Evolutionary conservation across 2,329 filamentous ascomycete species (phyloP).

Genomic region (Botrytis deweyae): DNA sequence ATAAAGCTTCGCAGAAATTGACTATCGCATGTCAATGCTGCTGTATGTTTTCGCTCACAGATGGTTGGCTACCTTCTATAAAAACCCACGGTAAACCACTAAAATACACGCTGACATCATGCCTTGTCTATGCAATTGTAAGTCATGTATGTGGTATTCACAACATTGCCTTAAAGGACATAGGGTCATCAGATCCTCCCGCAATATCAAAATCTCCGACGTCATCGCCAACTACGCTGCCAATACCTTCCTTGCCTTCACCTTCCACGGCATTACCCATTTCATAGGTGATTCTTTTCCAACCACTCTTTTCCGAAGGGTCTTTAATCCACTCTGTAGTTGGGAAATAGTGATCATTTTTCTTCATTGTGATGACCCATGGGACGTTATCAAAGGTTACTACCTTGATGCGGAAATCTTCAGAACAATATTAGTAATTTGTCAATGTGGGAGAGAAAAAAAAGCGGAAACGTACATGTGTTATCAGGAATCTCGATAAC

Average conservation of each 20-base stretch:
- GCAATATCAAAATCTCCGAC: constrained; percentile 31
- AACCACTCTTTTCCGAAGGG: constrained; percentile 56
- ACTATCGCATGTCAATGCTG: background rate
- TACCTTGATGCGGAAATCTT: constrained; percentile 92
- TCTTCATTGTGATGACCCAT: constrained; percentile 99
- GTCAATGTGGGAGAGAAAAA: background rate
- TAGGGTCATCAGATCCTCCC: constrained; percentile 22
- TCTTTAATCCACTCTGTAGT: constrained; percentile 71
- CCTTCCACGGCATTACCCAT: constrained; percentile 52
- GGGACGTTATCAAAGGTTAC: constrained; percentile 98
- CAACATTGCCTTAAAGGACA: background rate
- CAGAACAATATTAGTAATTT: constrained; percentile 22
- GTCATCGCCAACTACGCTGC: constrained; percentile 34
- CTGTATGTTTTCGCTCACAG: background rate
- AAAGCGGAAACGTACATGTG: constrained; percentile 61
- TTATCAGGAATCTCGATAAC: constrained; percentile 91
- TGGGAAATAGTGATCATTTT: constrained; percentile 94
- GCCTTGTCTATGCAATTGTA: background rate
- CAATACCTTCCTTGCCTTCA: constrained; percentile 46
- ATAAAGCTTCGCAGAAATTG: background rate
- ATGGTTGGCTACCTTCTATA: background rate
- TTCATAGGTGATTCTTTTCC: constrained; percentile 64
- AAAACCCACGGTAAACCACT: background rate
- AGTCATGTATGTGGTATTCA: background rate
- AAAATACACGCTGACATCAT: constrained; percentile 4